Percentiles rank a stretch among this genome's conserved stretches.
Conservation (phyloP, 768 basidiomycete species). For the Mycena belliarum region DNA sequence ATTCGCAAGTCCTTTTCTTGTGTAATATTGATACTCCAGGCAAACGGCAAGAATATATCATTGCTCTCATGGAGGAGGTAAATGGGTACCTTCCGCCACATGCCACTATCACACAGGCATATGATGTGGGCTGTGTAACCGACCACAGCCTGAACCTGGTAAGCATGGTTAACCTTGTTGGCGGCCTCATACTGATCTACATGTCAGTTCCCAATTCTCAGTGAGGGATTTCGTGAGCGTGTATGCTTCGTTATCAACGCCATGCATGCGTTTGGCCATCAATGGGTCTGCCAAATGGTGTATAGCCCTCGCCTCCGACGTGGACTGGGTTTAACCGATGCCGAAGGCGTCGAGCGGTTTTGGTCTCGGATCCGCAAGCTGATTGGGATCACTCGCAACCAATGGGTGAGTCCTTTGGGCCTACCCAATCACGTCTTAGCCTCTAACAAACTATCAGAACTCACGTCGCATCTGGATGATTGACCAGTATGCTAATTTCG, state of each 20-base stretch:
- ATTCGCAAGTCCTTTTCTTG: constrained; percentile 36
- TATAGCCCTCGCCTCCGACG: constrained; percentile 33
- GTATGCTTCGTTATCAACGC: constrained; percentile 29
- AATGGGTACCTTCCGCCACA: background rate
- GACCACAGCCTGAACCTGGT: background rate
- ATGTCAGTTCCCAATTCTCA: constrained; percentile 27
- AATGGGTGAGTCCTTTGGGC: constrained; percentile 19
- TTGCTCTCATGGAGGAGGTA: constrained; percentile 35
- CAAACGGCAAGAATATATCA: constrained; percentile 39
- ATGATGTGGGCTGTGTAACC: background rate
- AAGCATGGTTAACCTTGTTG: background rate
- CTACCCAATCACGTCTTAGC: background rate
- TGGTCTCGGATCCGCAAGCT: constrained; percentile 32
- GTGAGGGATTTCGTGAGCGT: constrained; percentile 13
- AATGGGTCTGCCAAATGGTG: constrained; percentile 35
- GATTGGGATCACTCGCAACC: constrained; percentile 20
- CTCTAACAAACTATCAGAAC: background rate
- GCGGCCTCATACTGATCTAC: background rate
- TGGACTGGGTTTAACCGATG: constrained; percentile 36
- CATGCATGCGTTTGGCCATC: constrained; percentile 38
- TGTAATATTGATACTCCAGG: constrained; percentile 42
- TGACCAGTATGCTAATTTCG: constrained; percentile 31
- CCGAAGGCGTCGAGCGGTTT: constrained; percentile 35
- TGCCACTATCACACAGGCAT: background rate
- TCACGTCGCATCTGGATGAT: constrained; percentile 33